Base-by-base conservation (phyloP, 768 basidiomycete genomes). In the Calocera viscosa region DNA sequence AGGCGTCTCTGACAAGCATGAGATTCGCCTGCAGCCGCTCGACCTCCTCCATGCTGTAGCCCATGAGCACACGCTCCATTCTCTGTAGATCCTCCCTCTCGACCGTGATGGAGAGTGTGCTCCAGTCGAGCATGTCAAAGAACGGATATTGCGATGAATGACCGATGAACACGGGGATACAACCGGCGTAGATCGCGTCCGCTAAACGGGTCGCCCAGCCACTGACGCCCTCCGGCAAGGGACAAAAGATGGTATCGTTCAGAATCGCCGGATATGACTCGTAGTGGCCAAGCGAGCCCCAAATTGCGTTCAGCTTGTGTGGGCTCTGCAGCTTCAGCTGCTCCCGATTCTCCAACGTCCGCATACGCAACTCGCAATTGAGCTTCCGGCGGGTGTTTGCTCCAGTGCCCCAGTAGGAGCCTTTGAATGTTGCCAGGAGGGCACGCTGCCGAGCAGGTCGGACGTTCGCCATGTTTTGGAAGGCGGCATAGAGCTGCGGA, bases 161-260 rank as follows among this genome's bases (percentile, higher is more conserved):
- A 69, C 77, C 75, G 49, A 76, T 74, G 47, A 78, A 72, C 34
- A 78, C 76, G n/a, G 78, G 78, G 26, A 79, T 79, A 69, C 78
- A 79, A 35, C 78, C 78, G 22, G 78, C 76, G 68, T 75, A 78
- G 60, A 79, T 77, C n/a, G 76, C 76, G 64, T 79, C 77, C 69
- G 73, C 74, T 2, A 74, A 71, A 10, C 77, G 74, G 16, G 77
- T 74, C 1, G 77, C 74, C 78, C 78, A 78, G 53, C 72, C 72
- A 22, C 74, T 72, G 17, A 74, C 73, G 66, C 75, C 74, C 8
- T 71, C 68, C 24, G 76, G 74, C 30, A 72, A 72, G 24, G 74
- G 73, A 67, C 75, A 76, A 68, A 76, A 76, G 14, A 72, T 68
- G 28, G 75, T 71, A 60, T 72, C 67, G 28, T 69, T 69, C 38